phyloP scores from a whole-genome alignment of 768 basidiomycete genomes.

The Termitomyces sp. region DNA sequence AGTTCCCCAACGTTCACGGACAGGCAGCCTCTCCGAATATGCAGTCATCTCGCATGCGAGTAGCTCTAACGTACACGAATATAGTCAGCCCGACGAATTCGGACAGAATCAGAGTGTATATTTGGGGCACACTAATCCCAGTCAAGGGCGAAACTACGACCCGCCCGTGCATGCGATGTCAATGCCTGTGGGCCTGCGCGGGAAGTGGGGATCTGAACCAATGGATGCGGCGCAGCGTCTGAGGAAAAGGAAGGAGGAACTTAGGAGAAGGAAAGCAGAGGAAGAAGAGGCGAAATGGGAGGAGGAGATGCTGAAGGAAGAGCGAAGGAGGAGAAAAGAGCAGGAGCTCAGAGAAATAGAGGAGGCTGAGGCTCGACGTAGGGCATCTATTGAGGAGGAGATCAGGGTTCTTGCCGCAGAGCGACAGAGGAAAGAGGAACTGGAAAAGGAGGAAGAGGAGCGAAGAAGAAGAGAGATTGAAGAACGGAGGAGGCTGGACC shows the following conservation, averaged over 20 bases:
- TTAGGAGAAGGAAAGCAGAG: constrained; percentile 26
- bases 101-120: constrained; percentile 11
- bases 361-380: constrained; percentile 38
- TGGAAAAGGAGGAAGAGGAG: constrained; percentile 44
- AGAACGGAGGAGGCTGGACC: constrained; percentile 39
- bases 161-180: constrained; percentile 6
- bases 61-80: constrained; percentile 25
- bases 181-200: constrained; percentile 21
- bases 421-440: constrained; percentile 30
- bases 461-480: constrained; percentile 35
- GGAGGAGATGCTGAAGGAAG: constrained; percentile 38
- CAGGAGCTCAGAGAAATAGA: constrained; percentile 32
- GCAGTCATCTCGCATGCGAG: constrained; percentile 31
- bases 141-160: constrained; percentile 1
- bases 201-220: constrained; percentile 31
- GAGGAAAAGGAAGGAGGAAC: constrained; percentile 24
- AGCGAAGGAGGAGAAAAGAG: constrained; percentile 37
- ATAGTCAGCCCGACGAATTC: constrained; percentile 12
- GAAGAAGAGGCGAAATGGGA: constrained; percentile 37
- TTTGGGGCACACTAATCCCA: constrained; percentile 1
- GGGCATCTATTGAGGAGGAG: constrained; percentile 34
- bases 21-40: constrained; percentile 35
- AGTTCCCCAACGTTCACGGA: constrained; percentile 20
- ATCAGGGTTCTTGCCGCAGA: constrained; percentile 29
- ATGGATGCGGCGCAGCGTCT: constrained; percentile 30